Evolutionary conservation across 2,329 filamentous ascomycete genomes (phyloP).

Genomic region (Aspergillus sp.): DNA sequence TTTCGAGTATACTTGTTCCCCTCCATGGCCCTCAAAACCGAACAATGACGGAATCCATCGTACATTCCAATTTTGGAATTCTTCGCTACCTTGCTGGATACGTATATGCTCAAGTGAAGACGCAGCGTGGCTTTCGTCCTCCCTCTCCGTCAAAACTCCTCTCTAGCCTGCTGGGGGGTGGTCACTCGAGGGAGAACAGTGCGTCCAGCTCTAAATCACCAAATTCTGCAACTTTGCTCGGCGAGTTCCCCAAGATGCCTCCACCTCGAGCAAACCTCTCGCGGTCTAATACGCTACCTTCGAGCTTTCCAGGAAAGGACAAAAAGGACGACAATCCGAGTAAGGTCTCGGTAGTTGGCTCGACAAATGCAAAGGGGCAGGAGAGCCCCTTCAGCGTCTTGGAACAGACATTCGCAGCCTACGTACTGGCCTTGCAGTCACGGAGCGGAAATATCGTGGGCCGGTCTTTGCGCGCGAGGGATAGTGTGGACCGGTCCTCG

Average conservation of each 20-base stretch:
- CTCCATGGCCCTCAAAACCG: constrained; percentile 62
- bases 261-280: constrained; percentile 36
- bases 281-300: constrained; percentile 46
- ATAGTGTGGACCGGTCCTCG: constrained; percentile 69
- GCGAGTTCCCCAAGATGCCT: constrained; percentile 45
- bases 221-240: constrained; percentile 36
- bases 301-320: constrained; percentile 47
- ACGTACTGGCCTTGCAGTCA: constrained; percentile 76
- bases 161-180: constrained; percentile 73
- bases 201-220: constrained; percentile 34
- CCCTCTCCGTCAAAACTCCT: constrained; percentile 90
- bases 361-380: constrained; percentile 50
- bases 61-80: constrained; percentile 76
- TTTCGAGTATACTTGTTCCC: constrained; percentile 69
- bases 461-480: constrained; percentile 68
- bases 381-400: constrained; percentile 68
- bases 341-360: constrained; percentile 54
- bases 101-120: constrained; percentile 61
- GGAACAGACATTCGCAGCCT: constrained; percentile 82
- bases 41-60: constrained; percentile 58
- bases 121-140: constrained; percentile 63
- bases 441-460: constrained; percentile 86
- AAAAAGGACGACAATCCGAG: constrained; percentile 37
- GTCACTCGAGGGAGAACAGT: constrained; percentile 31
- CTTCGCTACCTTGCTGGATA: constrained; percentile 67